Conservation (phyloP, 108 stramenopile genomes). For the Pseudonitzschia delicatissima region DNA sequence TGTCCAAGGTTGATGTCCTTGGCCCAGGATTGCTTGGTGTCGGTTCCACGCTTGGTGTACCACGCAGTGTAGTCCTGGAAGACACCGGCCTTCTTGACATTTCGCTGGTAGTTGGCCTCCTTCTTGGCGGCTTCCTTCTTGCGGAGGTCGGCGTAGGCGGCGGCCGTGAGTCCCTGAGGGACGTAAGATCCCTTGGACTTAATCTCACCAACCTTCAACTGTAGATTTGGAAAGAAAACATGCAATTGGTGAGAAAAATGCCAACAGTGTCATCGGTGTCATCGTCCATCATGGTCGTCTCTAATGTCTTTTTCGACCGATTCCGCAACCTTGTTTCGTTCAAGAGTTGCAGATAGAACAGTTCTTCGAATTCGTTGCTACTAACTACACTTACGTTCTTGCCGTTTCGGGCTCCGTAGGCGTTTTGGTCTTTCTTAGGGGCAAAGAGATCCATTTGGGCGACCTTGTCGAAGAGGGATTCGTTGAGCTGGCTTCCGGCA, state of each 20-base stretch:
- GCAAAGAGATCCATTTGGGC: constrained; percentile 60
- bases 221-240: not conserved
- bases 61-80: constrained; percentile 62
- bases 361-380: not conserved
- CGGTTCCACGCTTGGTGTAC: constrained; percentile 67
- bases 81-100: constrained; percentile 64
- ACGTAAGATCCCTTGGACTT: constrained; percentile 48
- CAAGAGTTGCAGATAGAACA: not conserved
- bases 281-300: not conserved
- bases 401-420: constrained; percentile 57
- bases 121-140: constrained; percentile 44
- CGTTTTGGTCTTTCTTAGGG: constrained; percentile 48
- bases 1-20: constrained; percentile 53
- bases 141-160: constrained; percentile 51
- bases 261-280: not conserved
- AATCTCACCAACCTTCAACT: constrained; percentile 52
- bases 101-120: constrained; percentile 49
- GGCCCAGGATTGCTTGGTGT: constrained; percentile 36
- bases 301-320: not conserved
- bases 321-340: not conserved
- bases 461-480: constrained; percentile 32
- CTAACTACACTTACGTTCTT: constrained; percentile 40
- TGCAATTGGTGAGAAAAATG: not conserved
- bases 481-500: constrained; percentile 15
- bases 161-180: constrained; percentile 50